phyloP scores from a whole-genome alignment of 2,329 filamentous ascomycete species.

The Xylariomycetidae sp. region DNA sequence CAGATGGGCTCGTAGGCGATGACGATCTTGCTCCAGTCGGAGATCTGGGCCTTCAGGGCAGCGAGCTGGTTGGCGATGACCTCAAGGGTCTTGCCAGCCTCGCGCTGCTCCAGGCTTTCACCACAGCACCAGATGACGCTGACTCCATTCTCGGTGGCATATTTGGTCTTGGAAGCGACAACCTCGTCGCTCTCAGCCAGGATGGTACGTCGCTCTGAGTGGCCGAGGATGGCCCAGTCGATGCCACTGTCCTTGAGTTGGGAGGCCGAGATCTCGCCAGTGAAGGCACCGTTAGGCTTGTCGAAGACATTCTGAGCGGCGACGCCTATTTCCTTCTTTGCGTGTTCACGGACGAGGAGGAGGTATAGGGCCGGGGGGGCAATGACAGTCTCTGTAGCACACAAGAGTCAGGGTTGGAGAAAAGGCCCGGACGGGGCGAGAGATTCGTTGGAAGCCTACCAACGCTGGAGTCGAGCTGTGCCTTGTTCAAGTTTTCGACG shows the following conservation, averaged over 20 bases:
- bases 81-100: conserved; percentile 77
- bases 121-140: conserved; percentile 96
- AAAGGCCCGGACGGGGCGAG: background rate
- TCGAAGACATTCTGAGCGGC: conserved; percentile 97
- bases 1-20: conserved; percentile 99
- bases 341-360: conserved; percentile 73
- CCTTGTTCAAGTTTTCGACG: conserved; percentile 81
- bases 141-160: conserved; percentile 79
- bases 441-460: conserved; percentile 53
- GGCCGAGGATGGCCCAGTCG: conserved; percentile 86
- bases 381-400: conserved; percentile 86
- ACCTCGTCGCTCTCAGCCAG: conserved; percentile 81
- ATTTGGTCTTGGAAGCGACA: conserved; percentile 91
- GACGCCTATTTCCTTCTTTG: conserved; percentile 73
- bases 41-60: conserved; percentile 70
- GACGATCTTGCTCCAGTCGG: conserved; percentile 91
- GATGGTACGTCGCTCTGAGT: conserved; percentile 91
- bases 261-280: conserved; percentile 88
- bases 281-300: conserved; percentile 95
- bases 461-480: conserved; percentile 70
- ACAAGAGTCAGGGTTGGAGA: background rate
- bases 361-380: conserved; percentile 90
- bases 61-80: conserved; percentile 82
- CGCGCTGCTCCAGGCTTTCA: conserved; percentile 89
- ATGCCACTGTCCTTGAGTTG: conserved; percentile 88